Evolutionary conservation across 1,284 basidiomycete genomes (phyloP), one percentile per base, ranked within the genome.

Genomic region (Austroboletus niveus): DNA sequence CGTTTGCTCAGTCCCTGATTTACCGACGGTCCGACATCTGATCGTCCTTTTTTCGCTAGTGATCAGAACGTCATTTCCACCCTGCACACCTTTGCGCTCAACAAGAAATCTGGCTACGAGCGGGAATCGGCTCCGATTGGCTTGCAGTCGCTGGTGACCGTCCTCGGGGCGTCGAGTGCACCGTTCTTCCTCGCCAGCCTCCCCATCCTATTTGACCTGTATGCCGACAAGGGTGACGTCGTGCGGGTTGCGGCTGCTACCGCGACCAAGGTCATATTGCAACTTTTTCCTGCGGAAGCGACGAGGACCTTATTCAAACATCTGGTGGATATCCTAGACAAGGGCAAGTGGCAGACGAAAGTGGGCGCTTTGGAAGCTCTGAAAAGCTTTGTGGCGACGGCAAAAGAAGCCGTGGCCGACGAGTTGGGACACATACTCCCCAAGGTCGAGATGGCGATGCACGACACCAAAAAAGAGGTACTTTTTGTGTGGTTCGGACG

Each of bases 401-500:
- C 90, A 17, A 84, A 83, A 62, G 92, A 94, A 57, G 84, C 85
- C 62, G 87, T 98, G 49, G 94, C 93, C 41, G 82, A 85, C 48
- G 86, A 96, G 68, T 78, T 99, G 36, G 94, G 85, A 17, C 75
- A 79, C 35, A 84, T 92, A 44, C 83, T 98, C 45, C 96, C 95
- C 14, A 87, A 87, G 62, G 84, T 99, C 30, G 94, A 97, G 67
- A 76, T 75, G 45, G 86, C 93, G 12, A 96, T 99, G 94, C 94
- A 97, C 69, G 96, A 99, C 72, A 98, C 96, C 60, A 99, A 98
- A 73, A 74, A 84, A 60, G 96, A 99, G 80, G 94, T 94, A 59
- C 31, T 32, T 17, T 10, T 22, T 35, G 38, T 76, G 27, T 29
- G 27, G 20, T 17, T 45, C 17, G 27, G 40, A 49, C 12, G 14